A percentile compares a stretch with the other conserved stretches of the same genome.
phyloP scores from a whole-genome alignment of 345 rosid species.

The Camelina neglecta region DNA sequence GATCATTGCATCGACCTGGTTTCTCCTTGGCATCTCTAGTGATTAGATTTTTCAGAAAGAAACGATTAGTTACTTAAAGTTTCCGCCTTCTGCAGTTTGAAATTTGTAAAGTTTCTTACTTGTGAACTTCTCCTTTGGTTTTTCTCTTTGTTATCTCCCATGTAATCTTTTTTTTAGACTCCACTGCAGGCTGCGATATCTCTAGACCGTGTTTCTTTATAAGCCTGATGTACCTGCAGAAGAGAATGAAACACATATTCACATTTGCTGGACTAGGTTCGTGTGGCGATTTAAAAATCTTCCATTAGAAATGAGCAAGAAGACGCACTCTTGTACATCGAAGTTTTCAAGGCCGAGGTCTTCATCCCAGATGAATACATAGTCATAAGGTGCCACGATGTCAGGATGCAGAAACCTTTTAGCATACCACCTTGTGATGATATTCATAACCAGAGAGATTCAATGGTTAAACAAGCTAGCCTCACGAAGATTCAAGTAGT shows the following conservation, averaged over 20 bases:
- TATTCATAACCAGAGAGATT: slow-evolving; percentile 25
- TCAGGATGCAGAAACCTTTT: slow-evolving; percentile 98
- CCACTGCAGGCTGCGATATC: slow-evolving; percentile 95
- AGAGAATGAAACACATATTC: slow-evolving; percentile 5
- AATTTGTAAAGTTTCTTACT: slow-evolving; percentile 52
- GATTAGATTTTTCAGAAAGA: slow-evolving; percentile 28
- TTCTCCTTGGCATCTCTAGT: slow-evolving; percentile 74
- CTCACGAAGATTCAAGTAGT: slow-evolving; percentile 13
- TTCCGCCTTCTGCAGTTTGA: background rate
- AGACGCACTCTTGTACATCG: slow-evolving; percentile 76
- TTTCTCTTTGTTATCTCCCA: slow-evolving; percentile 98
- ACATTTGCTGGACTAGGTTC: slow-evolving; percentile 5
- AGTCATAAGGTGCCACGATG: slow-evolving; percentile 90
- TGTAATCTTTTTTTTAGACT: slow-evolving; percentile 71
- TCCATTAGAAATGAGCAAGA: slow-evolving; percentile 5
- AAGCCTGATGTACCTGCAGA: slow-evolving; percentile 74
- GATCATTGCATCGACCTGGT: slow-evolving; percentile 82
- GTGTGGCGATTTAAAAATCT: background rate
- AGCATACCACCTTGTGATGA: slow-evolving; percentile 88
- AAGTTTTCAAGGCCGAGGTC: slow-evolving; percentile 95
- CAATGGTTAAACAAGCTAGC: background rate
- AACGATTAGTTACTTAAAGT: background rate
- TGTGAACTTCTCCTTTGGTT: slow-evolving; percentile 87
- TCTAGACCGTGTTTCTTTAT: slow-evolving; percentile 91
- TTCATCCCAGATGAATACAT: slow-evolving; percentile 97